phyloP scores from a whole-genome alignment of 257 asterid genomes.

The Petunia axillaris region DNA sequence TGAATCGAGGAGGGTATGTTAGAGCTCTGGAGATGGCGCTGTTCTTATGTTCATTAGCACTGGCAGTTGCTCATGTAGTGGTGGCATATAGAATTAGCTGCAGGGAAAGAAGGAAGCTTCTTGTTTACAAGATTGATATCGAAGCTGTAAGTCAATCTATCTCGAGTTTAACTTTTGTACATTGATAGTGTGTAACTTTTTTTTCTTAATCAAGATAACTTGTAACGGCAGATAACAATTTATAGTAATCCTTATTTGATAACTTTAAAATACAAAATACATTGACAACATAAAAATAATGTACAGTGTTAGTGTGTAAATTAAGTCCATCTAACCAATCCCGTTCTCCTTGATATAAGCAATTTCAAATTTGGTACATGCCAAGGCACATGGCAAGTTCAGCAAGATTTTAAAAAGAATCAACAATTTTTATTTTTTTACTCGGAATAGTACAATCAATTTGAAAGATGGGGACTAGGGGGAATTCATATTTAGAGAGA shows the following conservation, averaged over 20 bases:
- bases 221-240: no score
- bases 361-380: not conserved
- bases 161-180: not conserved
- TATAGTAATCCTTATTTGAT: no score
- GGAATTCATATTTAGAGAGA: not conserved
- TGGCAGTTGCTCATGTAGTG: conserved; percentile 79
- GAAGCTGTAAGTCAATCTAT: conserved; percentile 80
- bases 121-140: conserved; percentile 85
- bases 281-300: no score
- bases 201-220: not conserved
- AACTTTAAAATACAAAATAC: no score
- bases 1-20: conserved; percentile 33
- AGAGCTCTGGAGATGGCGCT: conserved; percentile 57
- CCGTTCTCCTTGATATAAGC: conserved; percentile 2
- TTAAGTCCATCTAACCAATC: not conserved
- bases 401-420: not conserved
- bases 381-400: conserved; percentile 20
- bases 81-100: conserved; percentile 91
- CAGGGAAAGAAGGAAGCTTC: conserved; percentile 85
- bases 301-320: no score
- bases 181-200: no score
- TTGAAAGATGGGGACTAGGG: conserved; percentile 17
- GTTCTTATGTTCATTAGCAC: conserved; percentile 57
- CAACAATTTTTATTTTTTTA: not conserved
- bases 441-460: conserved; percentile 16